A percentile compares a stretch with the other conserved stretches of the same genome.
Evolutionary conservation across 179 eudicot genomes (phyloP).

Genomic region (Spergularia azorica): DNA sequence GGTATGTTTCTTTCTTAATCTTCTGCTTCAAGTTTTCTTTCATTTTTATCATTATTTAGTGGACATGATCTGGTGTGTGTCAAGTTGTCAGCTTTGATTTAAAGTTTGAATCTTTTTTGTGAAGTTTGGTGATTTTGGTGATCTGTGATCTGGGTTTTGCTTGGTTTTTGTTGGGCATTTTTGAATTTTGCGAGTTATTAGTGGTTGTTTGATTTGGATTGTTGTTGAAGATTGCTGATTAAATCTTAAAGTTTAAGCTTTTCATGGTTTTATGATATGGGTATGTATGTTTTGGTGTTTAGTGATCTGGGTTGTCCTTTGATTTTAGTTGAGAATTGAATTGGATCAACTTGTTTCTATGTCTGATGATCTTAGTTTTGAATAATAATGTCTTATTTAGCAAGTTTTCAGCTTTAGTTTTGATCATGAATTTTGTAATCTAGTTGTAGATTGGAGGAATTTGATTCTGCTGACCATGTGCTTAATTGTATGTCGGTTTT

Average conservation of each 20-base stretch:
- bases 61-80: too few relatives aligned
- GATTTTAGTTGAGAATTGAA: neutral
- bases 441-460: neutral
- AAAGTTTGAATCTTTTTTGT: neutral
- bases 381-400: too few relatives aligned
- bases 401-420: neutral
- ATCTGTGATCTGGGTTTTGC: conserved; percentile 13
- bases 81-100: neutral
- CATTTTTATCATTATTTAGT: too few relatives aligned
- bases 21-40: neutral
- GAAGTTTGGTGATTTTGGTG: too few relatives aligned
- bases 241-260: neutral
- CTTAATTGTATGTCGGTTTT: neutral
- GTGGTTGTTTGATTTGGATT: neutral
- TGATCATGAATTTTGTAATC: neutral
- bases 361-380: too few relatives aligned
- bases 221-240: neutral
- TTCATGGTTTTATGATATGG: neutral
- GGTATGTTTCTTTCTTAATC: conserved; percentile 36
- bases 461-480: neutral
- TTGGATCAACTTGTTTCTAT: neutral
- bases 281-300: neutral
- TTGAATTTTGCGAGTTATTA: neutral
- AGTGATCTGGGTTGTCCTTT: neutral
- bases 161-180: neutral